These are phyloP conservation scores for Forsythia suspensa DNA, from an alignment of 257 asterid genomes.

Conservation along the genomic window DNA sequence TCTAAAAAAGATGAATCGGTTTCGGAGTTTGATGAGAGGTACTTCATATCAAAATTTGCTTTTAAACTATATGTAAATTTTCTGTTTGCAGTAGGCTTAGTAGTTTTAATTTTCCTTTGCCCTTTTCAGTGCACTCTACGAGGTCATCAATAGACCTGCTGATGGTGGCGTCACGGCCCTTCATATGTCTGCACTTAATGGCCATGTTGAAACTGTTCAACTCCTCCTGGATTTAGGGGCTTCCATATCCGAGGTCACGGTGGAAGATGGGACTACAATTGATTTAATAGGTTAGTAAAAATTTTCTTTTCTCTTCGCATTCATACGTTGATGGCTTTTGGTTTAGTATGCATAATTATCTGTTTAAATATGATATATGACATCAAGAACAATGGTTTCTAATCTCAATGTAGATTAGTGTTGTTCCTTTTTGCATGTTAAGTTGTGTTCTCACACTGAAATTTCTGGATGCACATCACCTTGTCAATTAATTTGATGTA, in stretches of 20 bases:
- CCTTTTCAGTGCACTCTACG: constrained; percentile 55
- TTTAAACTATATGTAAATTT: constrained; percentile 1
- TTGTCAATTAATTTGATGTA: neutral
- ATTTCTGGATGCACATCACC: neutral
- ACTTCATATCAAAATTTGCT: constrained; percentile 7
- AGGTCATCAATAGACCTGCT: constrained; percentile 70
- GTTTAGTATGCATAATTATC: neutral
- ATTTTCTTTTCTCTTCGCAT: neutral
- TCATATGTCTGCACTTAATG: constrained; percentile 89
- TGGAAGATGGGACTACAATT: constrained; percentile 81
- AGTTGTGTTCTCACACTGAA: neutral
- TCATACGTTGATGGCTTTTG: neutral
- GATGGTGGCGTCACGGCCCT: constrained; percentile 93
- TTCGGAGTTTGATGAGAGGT: constrained; percentile 64
- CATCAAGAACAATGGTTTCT: no score
- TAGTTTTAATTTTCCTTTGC: neutral
- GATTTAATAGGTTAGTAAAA: constrained; percentile 64
- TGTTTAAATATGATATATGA: neutral
- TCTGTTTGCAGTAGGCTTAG: constrained; percentile 10
- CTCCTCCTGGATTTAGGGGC: constrained; percentile 85
- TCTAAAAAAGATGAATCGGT: constrained; percentile 39
- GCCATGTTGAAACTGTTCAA: constrained; percentile 73
- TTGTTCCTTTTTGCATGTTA: neutral
- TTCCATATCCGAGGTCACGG: constrained; percentile 55
- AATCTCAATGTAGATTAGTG: neutral